Conservation (phyloP, 306 rosid species). For the Quercus variabilis region DNA sequence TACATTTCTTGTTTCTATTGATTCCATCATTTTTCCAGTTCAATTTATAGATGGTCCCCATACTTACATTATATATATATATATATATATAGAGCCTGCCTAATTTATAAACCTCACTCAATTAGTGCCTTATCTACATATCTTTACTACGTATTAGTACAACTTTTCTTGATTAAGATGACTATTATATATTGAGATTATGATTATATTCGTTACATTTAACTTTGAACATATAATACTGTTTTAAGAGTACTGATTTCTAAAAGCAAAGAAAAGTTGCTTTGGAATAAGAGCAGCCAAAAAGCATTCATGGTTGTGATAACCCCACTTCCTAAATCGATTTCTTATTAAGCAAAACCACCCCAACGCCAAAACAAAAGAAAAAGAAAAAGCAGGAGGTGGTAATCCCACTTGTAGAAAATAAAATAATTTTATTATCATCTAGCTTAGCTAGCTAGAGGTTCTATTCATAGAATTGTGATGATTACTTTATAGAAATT, state of each 20-base stretch:
- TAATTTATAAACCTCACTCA: slow-evolving; percentile 8
- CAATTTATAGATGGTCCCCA: slow-evolving; percentile 10
- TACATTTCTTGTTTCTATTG: slow-evolving; percentile 21
- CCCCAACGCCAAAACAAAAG: neutral
- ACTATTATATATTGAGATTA: slow-evolving; percentile 1
- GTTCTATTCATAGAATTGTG: slow-evolving; percentile 4
- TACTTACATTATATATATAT: neutral
- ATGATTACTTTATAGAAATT: slow-evolving; percentile 8
- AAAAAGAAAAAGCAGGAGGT: neutral
- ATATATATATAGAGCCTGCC: no score
- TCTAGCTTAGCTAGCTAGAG: neutral
- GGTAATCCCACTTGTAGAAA: slow-evolving; percentile 28
- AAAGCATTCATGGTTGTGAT: slow-evolving; percentile 29
- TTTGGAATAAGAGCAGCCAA: slow-evolving; percentile 1
- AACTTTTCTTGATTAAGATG: neutral
- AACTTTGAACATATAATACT: slow-evolving; percentile 9
- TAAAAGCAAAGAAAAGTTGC: slow-evolving; percentile 18
- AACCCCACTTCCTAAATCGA: slow-evolving; percentile 22
- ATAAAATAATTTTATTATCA: slow-evolving; percentile 3
- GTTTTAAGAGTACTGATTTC: neutral
- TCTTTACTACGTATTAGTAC: neutral
- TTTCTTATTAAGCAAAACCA: no score
- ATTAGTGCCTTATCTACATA: slow-evolving; percentile 31
- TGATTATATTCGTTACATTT: slow-evolving; percentile 22
- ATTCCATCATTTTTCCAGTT: slow-evolving; percentile 51